phyloP scores from a whole-genome alignment of 2,329 filamentous ascomycete species.

The Colletotrichum horii region DNA sequence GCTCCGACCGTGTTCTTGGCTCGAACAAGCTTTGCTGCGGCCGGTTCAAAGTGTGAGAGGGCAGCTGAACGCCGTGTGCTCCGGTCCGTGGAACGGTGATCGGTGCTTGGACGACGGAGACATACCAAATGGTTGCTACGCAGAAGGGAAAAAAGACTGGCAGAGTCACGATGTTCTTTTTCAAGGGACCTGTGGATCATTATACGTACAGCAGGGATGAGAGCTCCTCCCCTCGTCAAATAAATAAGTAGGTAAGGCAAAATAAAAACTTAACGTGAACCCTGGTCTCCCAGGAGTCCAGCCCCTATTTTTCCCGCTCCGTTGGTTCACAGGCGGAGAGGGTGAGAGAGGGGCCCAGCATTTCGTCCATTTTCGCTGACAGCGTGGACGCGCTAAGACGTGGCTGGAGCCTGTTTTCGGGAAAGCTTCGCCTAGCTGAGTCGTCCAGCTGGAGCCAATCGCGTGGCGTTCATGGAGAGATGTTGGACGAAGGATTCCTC shows the following conservation, averaged over 20 bases:
- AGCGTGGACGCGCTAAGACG: neutral
- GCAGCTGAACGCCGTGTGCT: neutral
- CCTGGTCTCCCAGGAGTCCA: neutral
- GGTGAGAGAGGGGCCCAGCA: neutral
- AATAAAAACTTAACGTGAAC: neutral
- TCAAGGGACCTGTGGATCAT: neutral
- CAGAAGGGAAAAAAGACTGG: neutral
- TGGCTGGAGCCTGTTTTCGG: neutral
- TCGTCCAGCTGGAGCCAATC: neutral
- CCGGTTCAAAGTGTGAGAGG: neutral
- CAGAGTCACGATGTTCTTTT: neutral
- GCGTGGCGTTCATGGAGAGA: neutral
- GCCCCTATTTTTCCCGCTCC: neutral
- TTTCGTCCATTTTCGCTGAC: neutral
- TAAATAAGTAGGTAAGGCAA: neutral
- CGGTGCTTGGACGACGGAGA: neutral
- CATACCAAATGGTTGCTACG: neutral
- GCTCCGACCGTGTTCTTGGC: neutral
- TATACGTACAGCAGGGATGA: neutral
- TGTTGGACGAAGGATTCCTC: neutral
- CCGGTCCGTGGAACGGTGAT: neutral
- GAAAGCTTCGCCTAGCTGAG: neutral
- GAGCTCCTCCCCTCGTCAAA: neutral
- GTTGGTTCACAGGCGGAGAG: neutral
- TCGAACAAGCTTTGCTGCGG: neutral